These are phyloP conservation scores for Hordeum pubiflorum DNA, from an alignment of 202 grass and related monocot species.

Conservation along the genomic window DNA sequence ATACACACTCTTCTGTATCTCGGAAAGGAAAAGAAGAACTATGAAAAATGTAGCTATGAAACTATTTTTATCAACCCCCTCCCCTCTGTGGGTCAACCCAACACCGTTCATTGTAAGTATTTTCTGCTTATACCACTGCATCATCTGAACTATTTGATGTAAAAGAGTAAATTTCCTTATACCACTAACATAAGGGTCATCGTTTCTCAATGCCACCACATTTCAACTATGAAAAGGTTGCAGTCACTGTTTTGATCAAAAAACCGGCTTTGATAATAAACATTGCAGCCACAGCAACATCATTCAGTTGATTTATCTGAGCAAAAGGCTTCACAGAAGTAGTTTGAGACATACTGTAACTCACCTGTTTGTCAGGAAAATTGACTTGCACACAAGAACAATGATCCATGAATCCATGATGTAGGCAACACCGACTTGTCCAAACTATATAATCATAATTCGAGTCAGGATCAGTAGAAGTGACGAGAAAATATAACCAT, in stretches of 20 bases:
- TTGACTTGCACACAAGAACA: constrained; percentile 44
- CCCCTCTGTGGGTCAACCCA: no score
- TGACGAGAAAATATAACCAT: background rate
- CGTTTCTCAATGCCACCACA: no score
- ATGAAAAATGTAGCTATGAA: no score
- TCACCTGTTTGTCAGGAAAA: constrained; percentile 50
- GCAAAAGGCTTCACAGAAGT: background rate
- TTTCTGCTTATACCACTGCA: no score
- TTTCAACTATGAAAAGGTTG: background rate
- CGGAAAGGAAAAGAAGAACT: no score
- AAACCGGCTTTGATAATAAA: background rate
- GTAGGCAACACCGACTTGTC: constrained; percentile 43
- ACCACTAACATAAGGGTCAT: no score
- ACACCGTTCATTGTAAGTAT: no score
- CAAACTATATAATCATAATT: constrained; percentile 44
- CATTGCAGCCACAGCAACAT: background rate
- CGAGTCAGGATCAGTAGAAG: background rate
- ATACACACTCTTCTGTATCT: no score
- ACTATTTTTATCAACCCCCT: no score
- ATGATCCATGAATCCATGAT: constrained; percentile 43
- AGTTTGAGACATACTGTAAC: background rate
- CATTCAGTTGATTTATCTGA: background rate
- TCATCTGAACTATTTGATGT: no score
- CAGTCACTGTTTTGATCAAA: background rate
- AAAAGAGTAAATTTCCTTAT: no score